A percentile compares a stretch with the other conserved stretches of the same genome.
Conservation (phyloP, 805 yeast species). For the Lipomyces anomalus region DNA sequence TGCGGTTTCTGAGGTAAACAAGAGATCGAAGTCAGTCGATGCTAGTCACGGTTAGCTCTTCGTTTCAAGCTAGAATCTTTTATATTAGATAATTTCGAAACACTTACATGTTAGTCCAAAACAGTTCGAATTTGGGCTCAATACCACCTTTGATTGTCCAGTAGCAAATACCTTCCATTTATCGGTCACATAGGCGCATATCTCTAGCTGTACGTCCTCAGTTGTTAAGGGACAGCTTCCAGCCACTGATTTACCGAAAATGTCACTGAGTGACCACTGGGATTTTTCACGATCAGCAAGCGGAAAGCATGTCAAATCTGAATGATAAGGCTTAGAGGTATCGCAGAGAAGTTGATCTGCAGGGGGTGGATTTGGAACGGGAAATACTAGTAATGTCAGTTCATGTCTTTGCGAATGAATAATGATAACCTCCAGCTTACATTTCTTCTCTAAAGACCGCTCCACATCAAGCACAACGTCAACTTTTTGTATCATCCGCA, state of each 20-base stretch:
- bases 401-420: background rate
- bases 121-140: background rate
- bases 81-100: too few relatives aligned
- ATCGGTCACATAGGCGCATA: background rate
- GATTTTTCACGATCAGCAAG: slow-evolving; percentile 45
- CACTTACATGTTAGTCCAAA: background rate
- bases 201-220: background rate
- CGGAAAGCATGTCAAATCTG: slow-evolving; percentile 75
- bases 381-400: slow-evolving; percentile 40
- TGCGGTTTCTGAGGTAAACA: slow-evolving; percentile 40
- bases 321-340: slow-evolving; percentile 46
- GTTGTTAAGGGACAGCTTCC: slow-evolving; percentile 61
- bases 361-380: slow-evolving; percentile 74
- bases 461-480: slow-evolving; percentile 69
- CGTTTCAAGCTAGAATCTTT: too few relatives aligned
- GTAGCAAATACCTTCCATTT: background rate
- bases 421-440: background rate
- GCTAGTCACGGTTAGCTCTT: too few relatives aligned
- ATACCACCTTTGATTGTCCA: background rate
- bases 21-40: slow-evolving; percentile 10
- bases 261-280: slow-evolving; percentile 50
- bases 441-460: slow-evolving; percentile 51
- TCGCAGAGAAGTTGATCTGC: slow-evolving; percentile 75
- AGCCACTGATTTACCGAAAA: slow-evolving; percentile 63
- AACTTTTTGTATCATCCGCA: slow-evolving; percentile 58